Percentiles rank a stretch among this genome's conserved stretches.
These are phyloP conservation scores for Ophiostoma populinum DNA, from an alignment of 2,329 filamentous ascomycete species.

Conservation along the genomic window DNA sequence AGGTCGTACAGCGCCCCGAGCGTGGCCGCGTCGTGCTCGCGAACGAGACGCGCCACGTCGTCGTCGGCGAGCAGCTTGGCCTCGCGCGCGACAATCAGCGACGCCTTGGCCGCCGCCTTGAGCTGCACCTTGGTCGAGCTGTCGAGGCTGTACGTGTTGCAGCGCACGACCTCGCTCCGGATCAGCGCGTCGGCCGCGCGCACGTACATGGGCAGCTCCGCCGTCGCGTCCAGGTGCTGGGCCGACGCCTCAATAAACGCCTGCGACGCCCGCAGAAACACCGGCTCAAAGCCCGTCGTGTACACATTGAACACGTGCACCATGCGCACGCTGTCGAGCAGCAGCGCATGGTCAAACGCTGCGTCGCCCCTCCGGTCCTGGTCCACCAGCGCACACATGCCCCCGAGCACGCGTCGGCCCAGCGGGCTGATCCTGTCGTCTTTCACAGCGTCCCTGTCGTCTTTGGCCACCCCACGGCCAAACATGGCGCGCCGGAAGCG, in stretches of 20 bases:
- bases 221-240: constrained; percentile 52
- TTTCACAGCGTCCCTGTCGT: no score
- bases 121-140: constrained; percentile 67
- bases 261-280: no score
- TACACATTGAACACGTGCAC: constrained; percentile 77
- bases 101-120: constrained; percentile 51
- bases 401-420: constrained; percentile 26
- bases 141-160: constrained; percentile 67
- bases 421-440: no score
- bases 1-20: constrained; percentile 65
- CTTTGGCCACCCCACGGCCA: no score
- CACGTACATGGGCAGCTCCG: constrained; percentile 62
- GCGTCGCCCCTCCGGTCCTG: constrained; percentile 45
- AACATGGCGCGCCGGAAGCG: constrained; percentile 53
- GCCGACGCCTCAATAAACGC: constrained; percentile 50
- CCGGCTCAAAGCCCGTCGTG: constrained; percentile 58
- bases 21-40: constrained; percentile 49
- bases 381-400: constrained; percentile 61
- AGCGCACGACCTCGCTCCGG: constrained; percentile 53
- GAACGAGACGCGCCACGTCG: constrained; percentile 56
- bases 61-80: constrained; percentile 45
- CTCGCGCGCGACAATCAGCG: constrained; percentile 51
- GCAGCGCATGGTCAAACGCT: constrained; percentile 43
- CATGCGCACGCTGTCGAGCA: constrained; percentile 64
- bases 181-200: constrained; percentile 51